Conservation (phyloP, 257 asterid species). For the Cordia subcordata region DNA sequence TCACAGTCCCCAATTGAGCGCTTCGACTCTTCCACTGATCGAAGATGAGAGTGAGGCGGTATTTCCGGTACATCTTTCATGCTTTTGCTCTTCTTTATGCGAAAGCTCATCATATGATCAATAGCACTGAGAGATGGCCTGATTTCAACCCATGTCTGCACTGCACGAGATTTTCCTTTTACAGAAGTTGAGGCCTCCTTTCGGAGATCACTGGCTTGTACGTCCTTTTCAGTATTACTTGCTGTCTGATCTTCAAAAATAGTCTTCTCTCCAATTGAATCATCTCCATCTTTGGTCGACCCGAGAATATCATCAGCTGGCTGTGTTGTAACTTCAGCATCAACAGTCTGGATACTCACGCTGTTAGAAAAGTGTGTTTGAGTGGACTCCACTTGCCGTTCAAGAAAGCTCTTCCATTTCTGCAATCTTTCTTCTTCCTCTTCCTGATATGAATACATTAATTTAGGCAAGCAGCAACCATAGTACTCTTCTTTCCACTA, state of each 20-base stretch:
- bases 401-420: conserved; percentile 77
- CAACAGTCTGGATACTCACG: conserved; percentile 19
- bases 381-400: conserved; percentile 43
- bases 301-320: conserved; percentile 26
- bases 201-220: neutral
- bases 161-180: conserved; percentile 37
- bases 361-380: conserved; percentile 22
- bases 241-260: conserved; percentile 26
- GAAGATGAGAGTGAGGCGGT: conserved; percentile 28
- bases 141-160: conserved; percentile 62
- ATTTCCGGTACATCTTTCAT: conserved; percentile 25
- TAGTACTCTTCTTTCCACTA: neutral
- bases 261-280: conserved; percentile 27
- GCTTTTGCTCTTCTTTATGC: conserved; percentile 48
- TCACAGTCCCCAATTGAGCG: conserved; percentile 32
- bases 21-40: conserved; percentile 39
- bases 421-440: conserved; percentile 82
- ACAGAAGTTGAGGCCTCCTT: conserved; percentile 27
- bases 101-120: conserved; percentile 63
- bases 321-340: conserved; percentile 36
- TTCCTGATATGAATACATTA: conserved; percentile 43
- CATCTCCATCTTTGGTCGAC: conserved; percentile 35
- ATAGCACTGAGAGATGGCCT: conserved; percentile 47
- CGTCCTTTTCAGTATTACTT: conserved; percentile 19
- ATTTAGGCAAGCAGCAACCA: neutral